These are phyloP conservation scores for Colletotrichum euphorbiae DNA, from an alignment of 2,329 filamentous ascomycete species.

Conservation along the genomic window DNA sequence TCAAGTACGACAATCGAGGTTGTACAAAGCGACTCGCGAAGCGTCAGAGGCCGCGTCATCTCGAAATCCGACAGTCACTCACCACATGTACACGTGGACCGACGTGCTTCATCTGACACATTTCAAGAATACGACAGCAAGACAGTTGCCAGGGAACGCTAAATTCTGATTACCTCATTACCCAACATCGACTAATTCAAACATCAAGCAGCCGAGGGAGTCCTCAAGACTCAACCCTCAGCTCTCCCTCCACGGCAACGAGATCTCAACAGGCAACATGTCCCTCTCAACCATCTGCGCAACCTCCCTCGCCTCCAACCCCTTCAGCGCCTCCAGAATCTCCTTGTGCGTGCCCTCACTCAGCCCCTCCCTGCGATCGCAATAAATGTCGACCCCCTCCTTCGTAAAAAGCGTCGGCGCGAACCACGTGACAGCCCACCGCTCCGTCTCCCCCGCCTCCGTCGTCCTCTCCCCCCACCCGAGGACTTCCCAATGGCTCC, in stretches of 20 bases:
- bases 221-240: not conserved
- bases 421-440: conserved; percentile 88
- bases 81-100: too few relatives aligned
- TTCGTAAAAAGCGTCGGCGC: conserved; percentile 85
- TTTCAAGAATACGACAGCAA: too few relatives aligned
- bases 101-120: too few relatives aligned
- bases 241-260: conserved; percentile 60
- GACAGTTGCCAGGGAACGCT: too few relatives aligned
- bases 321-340: conserved; percentile 67
- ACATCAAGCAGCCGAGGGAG: not conserved
- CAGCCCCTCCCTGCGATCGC: conserved; percentile 70
- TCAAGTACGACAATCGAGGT: too few relatives aligned
- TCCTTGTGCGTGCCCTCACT: conserved; percentile 65
- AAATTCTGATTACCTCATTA: too few relatives aligned
- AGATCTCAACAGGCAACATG: conserved; percentile 64
- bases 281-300: conserved; percentile 60
- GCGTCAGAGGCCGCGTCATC: too few relatives aligned
- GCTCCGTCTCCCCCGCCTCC: conserved; percentile 57
- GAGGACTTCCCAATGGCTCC: conserved; percentile 83
- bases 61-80: too few relatives aligned
- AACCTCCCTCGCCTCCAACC: conserved; percentile 67
- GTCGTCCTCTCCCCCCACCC: conserved; percentile 73
- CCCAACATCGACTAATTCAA: not conserved
- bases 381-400: conserved; percentile 84
- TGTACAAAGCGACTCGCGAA: too few relatives aligned